A percentile compares a stretch with the other conserved stretches of the same genome.
phyloP scores from a whole-genome alignment of 1,284 basidiomycete genomes.

The Rhodotorula sp. region DNA sequence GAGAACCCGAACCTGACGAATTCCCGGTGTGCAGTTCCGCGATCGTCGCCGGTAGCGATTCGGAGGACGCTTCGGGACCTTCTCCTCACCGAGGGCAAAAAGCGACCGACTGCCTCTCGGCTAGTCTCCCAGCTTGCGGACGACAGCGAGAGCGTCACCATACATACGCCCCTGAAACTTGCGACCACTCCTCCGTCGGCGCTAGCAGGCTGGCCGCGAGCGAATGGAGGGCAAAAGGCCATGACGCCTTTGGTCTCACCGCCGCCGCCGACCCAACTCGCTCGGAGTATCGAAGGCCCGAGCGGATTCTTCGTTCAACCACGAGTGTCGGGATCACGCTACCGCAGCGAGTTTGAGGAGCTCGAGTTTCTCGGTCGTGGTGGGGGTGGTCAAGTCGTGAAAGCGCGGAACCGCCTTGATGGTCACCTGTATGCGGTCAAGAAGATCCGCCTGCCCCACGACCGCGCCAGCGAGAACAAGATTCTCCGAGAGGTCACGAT shows the following conservation, averaged over 20 bases:
- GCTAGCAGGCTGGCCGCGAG: conserved; percentile 9
- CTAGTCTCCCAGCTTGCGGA: conserved; percentile 26
- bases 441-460: conserved; percentile 44
- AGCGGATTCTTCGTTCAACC: conserved; percentile 44
- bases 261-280: conserved; percentile 14
- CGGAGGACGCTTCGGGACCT: conserved; percentile 35
- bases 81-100: conserved; percentile 36
- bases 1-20: rapidly evolving
- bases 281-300: conserved; percentile 24
- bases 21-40: conserved; percentile 6
- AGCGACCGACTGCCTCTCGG: conserved; percentile 24
- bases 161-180: conserved; percentile 8
- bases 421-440: conserved; percentile 44
- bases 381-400: conserved; percentile 45
- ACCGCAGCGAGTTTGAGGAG: conserved; percentile 44
- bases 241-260: conserved; percentile 24
- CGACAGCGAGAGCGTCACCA: conserved; percentile 25
- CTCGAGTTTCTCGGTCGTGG: conserved; percentile 45
- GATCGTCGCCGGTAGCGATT: conserved; percentile 19
- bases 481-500: conserved; percentile 45
- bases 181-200: conserved; percentile 34
- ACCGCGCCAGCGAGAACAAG: conserved; percentile 40
- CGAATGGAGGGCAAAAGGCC: background rate
- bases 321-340: conserved; percentile 30
- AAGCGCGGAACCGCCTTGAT: conserved; percentile 45